These are phyloP conservation scores for Phytophthora kernoviae DNA, from an alignment of 352 stramenopile genomes.

Conservation along the genomic window DNA sequence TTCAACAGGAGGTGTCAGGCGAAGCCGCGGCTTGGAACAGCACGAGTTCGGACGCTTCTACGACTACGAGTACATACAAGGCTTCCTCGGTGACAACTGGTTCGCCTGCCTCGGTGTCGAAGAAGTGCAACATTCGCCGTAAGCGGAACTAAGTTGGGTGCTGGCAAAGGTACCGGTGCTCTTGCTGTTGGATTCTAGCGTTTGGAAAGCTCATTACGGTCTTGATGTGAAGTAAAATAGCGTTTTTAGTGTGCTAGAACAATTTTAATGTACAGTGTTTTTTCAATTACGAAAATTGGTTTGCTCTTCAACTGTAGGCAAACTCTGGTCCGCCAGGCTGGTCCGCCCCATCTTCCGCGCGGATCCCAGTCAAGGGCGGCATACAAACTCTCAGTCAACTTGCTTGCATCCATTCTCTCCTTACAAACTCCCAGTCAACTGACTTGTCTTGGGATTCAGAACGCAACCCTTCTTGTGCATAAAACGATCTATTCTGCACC, in stretches of 20 bases:
- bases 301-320: too few species aligned
- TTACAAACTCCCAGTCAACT: too few species aligned
- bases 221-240: slow-evolving; percentile 6
- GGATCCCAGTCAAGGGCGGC: too few species aligned
- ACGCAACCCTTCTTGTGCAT: too few species aligned
- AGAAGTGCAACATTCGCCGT: slow-evolving; percentile 28
- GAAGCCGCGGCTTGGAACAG: slow-evolving; percentile 15
- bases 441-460: too few species aligned
- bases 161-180: slow-evolving; percentile 14
- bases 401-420: too few species aligned
- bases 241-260: not conserved
- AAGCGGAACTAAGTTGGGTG: slow-evolving; percentile 18
- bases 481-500: too few species aligned
- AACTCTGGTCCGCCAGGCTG: too few species aligned
- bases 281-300: not conserved
- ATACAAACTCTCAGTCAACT: too few species aligned
- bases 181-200: slow-evolving; percentile 9
- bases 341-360: too few species aligned
- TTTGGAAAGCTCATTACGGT: slow-evolving; percentile 10
- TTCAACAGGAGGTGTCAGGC: slow-evolving; percentile 12
- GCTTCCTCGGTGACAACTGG: not conserved
- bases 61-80: slow-evolving; percentile 2
- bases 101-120: slow-evolving; percentile 1
- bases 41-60: not conserved
- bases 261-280: not conserved